A percentile compares a stretch with the other conserved stretches of the same genome.
phyloP scores from a whole-genome alignment of 2,329 filamentous ascomycete species.

The Calonectria hawksworthii region DNA sequence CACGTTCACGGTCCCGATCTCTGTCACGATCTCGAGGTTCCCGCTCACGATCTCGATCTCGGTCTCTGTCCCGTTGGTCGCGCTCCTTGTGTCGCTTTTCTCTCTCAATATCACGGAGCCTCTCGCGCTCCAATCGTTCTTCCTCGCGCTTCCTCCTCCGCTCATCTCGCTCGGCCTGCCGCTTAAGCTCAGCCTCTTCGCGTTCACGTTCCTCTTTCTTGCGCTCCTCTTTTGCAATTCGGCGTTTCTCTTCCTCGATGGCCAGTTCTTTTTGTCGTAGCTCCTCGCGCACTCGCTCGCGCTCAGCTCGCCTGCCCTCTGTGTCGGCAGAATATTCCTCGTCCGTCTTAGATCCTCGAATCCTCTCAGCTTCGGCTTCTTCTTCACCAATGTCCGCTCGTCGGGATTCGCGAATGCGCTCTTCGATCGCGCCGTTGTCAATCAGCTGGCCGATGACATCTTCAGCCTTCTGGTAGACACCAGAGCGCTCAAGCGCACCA shows the following conservation, averaged over 20 bases:
- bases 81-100: slow-evolving; percentile 57
- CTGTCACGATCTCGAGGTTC: slow-evolving; percentile 45
- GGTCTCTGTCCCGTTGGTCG: slow-evolving; percentile 54
- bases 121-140: slow-evolving; percentile 69
- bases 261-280: slow-evolving; percentile 71
- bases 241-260: slow-evolving; percentile 72
- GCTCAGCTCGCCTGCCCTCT: slow-evolving; percentile 69
- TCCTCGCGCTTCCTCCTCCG: slow-evolving; percentile 65
- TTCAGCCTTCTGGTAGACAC: slow-evolving; percentile 81
- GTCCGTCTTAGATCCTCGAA: slow-evolving; percentile 79
- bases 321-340: slow-evolving; percentile 80
- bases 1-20: slow-evolving; percentile 1
- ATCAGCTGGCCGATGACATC: slow-evolving; percentile 77
- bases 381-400: slow-evolving; percentile 78
- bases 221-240: slow-evolving; percentile 70
- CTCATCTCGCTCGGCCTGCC: slow-evolving; percentile 65
- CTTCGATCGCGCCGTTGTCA: slow-evolving; percentile 76
- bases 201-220: slow-evolving; percentile 63
- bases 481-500: slow-evolving; percentile 81
- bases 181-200: slow-evolving; percentile 64
- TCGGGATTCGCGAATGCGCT: slow-evolving; percentile 77
- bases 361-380: slow-evolving; percentile 74
- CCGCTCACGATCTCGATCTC: slow-evolving; percentile 51
- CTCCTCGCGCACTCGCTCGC: slow-evolving; percentile 73
- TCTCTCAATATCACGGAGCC: slow-evolving; percentile 56